Evolutionary conservation across 257 asterid genomes (phyloP).

Genomic region (Solanum chmielewskii): DNA sequence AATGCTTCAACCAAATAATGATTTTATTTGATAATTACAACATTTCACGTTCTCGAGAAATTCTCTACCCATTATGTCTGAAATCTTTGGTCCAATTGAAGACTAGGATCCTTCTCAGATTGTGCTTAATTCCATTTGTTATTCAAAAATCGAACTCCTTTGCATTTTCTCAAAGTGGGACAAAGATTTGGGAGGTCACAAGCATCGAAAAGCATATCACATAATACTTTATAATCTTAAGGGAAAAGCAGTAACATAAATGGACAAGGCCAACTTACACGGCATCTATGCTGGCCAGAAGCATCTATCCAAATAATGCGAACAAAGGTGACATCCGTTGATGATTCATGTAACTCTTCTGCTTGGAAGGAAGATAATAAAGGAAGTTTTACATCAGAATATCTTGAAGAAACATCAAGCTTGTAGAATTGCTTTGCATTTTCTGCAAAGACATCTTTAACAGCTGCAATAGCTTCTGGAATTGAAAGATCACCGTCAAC

Average conservation of each 20-base stretch:
- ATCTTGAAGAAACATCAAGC: conserved; percentile 29
- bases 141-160: neutral
- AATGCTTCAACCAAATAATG: neutral
- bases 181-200: neutral
- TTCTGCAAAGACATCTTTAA: conserved; percentile 49
- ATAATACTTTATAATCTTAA: neutral
- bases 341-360: conserved; percentile 7
- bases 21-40: neutral
- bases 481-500: conserved; percentile 71
- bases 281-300: conserved; percentile 93
- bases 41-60: neutral
- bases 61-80: neutral
- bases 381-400: conserved; percentile 12
- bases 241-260: neutral
- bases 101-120: neutral
- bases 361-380: conserved; percentile 12
- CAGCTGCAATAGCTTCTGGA: conserved; percentile 71
- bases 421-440: conserved; percentile 63
- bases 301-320: conserved; percentile 83
- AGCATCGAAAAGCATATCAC: neutral
- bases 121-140: neutral
- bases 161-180: neutral
- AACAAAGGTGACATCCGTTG: conserved; percentile 37
- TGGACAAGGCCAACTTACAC: conserved; percentile 33
- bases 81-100: neutral